Evolutionary conservation across 1,139 yeast species (phyloP).

Genomic region (Debaryomyces sp.): DNA sequence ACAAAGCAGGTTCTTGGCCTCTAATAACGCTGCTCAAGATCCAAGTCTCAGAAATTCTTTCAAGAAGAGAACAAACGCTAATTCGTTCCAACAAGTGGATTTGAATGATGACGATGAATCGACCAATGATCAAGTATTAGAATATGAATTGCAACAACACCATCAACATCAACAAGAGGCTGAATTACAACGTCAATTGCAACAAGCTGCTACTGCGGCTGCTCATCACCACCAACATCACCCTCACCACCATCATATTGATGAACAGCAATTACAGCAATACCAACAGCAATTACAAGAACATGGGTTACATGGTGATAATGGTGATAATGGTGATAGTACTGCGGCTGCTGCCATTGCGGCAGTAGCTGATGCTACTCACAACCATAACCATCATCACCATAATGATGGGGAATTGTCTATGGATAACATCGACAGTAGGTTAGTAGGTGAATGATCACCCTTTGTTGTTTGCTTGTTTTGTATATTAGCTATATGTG

Average conservation of each 20-base stretch:
- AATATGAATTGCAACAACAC: slow-evolving; percentile 23
- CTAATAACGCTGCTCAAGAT: slow-evolving; percentile 14
- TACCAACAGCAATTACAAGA: slow-evolving; percentile 36
- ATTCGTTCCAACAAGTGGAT: slow-evolving; percentile 33
- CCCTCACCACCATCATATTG: slow-evolving; percentile 27
- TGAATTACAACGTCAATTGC: slow-evolving; percentile 42
- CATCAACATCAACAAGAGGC: slow-evolving; percentile 38
- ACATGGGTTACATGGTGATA: slow-evolving; percentile 26
- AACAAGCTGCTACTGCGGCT: slow-evolving; percentile 43
- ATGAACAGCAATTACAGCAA: slow-evolving; percentile 36
- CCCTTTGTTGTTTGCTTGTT: not conserved
- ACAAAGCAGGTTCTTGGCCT: slow-evolving; percentile 31
- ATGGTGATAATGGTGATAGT: slow-evolving; percentile 29
- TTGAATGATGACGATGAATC: slow-evolving; percentile 36
- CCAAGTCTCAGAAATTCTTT: slow-evolving; percentile 17
- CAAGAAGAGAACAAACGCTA: slow-evolving; percentile 32
- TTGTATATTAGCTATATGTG: slow-evolving; percentile 10
- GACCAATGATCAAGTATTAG: slow-evolving; percentile 17
- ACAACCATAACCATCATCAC: slow-evolving; percentile 28
- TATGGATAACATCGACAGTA: slow-evolving; percentile 51
- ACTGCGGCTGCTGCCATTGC: slow-evolving; percentile 45
- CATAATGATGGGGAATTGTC: slow-evolving; percentile 39
- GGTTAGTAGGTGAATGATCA: slow-evolving; percentile 47
- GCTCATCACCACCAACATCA: slow-evolving; percentile 28
- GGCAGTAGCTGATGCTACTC: slow-evolving; percentile 45